These are phyloP conservation scores for Prunus davidiana DNA, from an alignment of 306 rosid species.

Conservation along the genomic window DNA sequence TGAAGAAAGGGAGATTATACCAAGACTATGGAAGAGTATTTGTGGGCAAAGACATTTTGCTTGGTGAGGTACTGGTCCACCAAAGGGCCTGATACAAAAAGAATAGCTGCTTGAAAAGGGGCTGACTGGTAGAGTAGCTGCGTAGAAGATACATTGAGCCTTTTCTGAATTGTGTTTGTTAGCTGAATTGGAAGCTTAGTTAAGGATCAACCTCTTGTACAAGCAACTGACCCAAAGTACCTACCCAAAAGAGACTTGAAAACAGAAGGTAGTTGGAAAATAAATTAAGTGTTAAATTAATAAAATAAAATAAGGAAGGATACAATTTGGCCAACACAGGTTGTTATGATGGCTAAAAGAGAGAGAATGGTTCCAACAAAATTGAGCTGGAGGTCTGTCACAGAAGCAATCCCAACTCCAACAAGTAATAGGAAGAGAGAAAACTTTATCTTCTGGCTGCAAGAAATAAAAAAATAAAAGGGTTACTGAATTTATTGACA, in stretches of 20 bases:
- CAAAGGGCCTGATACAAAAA: constrained; percentile 84
- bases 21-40: constrained; percentile 80
- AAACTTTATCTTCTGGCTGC: constrained; percentile 78
- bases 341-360: constrained; percentile 83
- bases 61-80: constrained; percentile 85
- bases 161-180: constrained; percentile 96
- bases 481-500: not conserved
- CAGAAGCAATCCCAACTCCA: constrained; percentile 98
- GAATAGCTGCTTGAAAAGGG: constrained; percentile 97
- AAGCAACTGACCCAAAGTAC: constrained; percentile 6
- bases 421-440: constrained; percentile 70
- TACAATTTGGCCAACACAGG: constrained; percentile 97
- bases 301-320: constrained; percentile 28
- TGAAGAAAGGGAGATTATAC: constrained; percentile 22
- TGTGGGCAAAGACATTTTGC: constrained; percentile 73
- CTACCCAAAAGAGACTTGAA: constrained; percentile 11
- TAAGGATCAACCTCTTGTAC: constrained; percentile 36
- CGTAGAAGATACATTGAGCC: constrained; percentile 87
- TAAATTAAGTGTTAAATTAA: not conserved
- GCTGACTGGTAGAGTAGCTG: constrained; percentile 93
- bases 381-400: constrained; percentile 97
- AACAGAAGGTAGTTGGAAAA: constrained; percentile 4
- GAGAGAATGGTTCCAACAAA: constrained; percentile 72
- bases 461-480: not conserved
- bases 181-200: constrained; percentile 57